Evolutionary conservation across 1,284 basidiomycete genomes (phyloP).

Genomic region (Cutaneotrichosporon sp.): DNA sequence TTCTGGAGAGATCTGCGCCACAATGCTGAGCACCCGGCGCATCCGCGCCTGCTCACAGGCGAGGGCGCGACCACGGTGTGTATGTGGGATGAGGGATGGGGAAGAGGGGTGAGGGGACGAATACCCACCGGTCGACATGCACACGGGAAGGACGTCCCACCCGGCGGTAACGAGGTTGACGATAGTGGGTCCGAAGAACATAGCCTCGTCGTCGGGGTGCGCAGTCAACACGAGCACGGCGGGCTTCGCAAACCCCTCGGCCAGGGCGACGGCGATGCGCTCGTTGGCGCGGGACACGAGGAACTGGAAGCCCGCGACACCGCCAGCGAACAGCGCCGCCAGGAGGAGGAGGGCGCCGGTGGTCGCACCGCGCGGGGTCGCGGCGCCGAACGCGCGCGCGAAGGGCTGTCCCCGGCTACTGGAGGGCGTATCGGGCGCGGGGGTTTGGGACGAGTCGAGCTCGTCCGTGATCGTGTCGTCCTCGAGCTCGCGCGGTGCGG

Average conservation of each 20-base stretch:
- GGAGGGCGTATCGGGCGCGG: neutral
- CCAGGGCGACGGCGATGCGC: constrained; percentile 5
- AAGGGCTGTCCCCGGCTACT: neutral
- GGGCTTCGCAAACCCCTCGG: constrained; percentile 2
- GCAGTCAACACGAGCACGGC: constrained; percentile 55
- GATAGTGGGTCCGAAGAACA: constrained; percentile 66
- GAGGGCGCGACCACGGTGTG: no score
- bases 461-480: constrained; percentile 1
- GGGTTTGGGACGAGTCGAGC: neutral
- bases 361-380: neutral
- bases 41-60: no score
- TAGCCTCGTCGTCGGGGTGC: constrained; percentile 67
- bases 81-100: neutral
- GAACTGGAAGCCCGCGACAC: constrained; percentile 13
- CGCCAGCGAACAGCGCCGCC: constrained; percentile 3
- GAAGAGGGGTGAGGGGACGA: neutral
- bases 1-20: no score
- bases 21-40: no score
- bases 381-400: neutral
- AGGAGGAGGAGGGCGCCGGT: constrained; percentile 1
- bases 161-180: constrained; percentile 37
- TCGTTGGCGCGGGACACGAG: constrained; percentile 8
- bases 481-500: constrained; percentile 6
- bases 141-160: constrained; percentile 53
- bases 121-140: constrained; percentile 52